These are phyloP conservation scores for Annulohypoxylon nitens DNA, from an alignment of 495 filamentous ascomycete species.

Conservation along the genomic window DNA sequence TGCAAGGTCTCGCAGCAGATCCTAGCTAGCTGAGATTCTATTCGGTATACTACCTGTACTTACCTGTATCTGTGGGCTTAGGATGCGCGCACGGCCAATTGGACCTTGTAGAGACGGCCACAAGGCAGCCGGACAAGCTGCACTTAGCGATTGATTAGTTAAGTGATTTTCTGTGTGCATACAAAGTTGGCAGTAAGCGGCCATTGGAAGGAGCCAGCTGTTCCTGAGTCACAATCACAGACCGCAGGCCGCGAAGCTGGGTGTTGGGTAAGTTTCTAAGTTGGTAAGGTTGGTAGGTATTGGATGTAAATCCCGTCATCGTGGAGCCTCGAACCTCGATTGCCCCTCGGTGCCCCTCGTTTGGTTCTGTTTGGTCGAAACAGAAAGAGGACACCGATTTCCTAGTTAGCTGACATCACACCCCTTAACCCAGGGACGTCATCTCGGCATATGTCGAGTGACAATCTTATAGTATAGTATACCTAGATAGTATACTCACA, in stretches of 20 bases:
- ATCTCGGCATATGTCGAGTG: slow-evolving; percentile 33
- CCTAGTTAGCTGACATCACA: slow-evolving; percentile 50
- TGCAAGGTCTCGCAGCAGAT: slow-evolving; percentile 38
- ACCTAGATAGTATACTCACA: too few relatives aligned
- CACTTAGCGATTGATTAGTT: slow-evolving; percentile 47
- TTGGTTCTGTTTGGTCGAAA: slow-evolving; percentile 20
- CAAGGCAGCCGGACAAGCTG: slow-evolving; percentile 44
- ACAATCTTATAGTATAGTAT: slow-evolving; percentile 4
- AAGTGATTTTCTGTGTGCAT: slow-evolving; percentile 49
- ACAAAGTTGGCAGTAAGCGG: slow-evolving; percentile 42
- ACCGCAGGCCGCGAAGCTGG: neutral
- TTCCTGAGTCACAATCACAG: slow-evolving; percentile 44
- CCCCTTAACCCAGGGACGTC: slow-evolving; percentile 5
- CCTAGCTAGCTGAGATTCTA: slow-evolving; percentile 32
- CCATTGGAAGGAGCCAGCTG: slow-evolving; percentile 39
- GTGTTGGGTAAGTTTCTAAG: too few relatives aligned
- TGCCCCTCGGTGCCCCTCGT: slow-evolving; percentile 22
- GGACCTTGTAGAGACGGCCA: slow-evolving; percentile 29
- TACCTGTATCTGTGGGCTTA: slow-evolving; percentile 40
- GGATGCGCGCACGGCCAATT: slow-evolving; percentile 35
- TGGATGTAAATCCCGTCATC: neutral
- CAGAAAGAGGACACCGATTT: slow-evolving; percentile 55
- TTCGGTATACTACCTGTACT: slow-evolving; percentile 38
- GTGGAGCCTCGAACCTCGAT: slow-evolving; percentile 28
- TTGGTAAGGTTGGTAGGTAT: too few relatives aligned